Evolutionary conservation across 1,139 yeast species (phyloP).

Genomic region (Nakaseomyces delphensis): DNA sequence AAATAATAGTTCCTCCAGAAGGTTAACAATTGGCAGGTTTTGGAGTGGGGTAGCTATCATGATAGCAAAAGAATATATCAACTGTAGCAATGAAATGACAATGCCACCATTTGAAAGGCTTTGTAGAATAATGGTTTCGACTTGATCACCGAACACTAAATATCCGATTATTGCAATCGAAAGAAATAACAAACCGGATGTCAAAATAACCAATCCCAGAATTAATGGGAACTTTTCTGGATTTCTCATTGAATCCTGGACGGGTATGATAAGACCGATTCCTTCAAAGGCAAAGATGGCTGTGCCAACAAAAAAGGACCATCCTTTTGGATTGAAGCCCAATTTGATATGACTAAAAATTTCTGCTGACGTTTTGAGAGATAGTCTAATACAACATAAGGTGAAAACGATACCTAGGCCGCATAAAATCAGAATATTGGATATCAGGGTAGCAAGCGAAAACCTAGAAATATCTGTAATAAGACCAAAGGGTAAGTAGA

Average conservation of each 20-base stretch:
- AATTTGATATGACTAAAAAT: conserved; percentile 32
- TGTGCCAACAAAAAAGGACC: conserved; percentile 72
- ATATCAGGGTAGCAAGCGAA: conserved; percentile 56
- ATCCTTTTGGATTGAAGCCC: conserved; percentile 47
- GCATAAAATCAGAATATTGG: conserved; percentile 56
- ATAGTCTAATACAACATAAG: conserved; percentile 38
- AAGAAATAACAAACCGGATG: conserved; percentile 53
- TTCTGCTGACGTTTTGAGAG: conserved; percentile 19
- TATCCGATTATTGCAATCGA: conserved; percentile 61
- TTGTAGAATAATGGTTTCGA: conserved; percentile 58
- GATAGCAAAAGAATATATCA: conserved; percentile 65
- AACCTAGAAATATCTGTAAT: conserved; percentile 65
- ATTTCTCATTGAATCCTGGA: conserved; percentile 64
- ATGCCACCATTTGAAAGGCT: conserved; percentile 58
- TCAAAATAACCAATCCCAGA: conserved; percentile 46
- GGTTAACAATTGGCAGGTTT: conserved; percentile 65
- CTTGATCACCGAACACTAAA: conserved; percentile 54
- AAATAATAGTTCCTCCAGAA: conserved; percentile 55
- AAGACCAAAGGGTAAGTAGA: conserved; percentile 60
- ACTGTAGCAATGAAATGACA: conserved; percentile 54
- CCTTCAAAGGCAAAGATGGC: conserved; percentile 81
- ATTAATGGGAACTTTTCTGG: conserved; percentile 68
- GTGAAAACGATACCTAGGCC: conserved; percentile 58
- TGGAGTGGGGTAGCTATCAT: conserved; percentile 69
- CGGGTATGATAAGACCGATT: conserved; percentile 67